These are phyloP conservation scores for Ambrosia trifida DNA, from an alignment of 129 eudicot species.

Conservation along the genomic window DNA sequence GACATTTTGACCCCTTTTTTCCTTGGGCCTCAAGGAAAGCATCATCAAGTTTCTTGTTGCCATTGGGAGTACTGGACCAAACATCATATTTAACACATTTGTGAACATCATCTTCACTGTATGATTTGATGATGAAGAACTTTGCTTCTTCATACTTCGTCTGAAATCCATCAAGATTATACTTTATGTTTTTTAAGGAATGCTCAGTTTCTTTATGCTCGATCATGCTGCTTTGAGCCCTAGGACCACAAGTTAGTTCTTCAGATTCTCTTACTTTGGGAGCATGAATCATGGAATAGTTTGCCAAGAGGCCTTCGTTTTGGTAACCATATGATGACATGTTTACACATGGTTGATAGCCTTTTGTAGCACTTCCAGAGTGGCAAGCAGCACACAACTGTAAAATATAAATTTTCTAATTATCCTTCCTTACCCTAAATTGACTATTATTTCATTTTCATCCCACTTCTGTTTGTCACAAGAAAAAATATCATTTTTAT, in stretches of 20 bases:
- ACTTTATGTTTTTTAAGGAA: conserved; percentile 37
- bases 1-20: conserved; percentile 54
- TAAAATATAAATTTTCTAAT: neutral
- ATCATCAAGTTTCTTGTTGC: conserved; percentile 74
- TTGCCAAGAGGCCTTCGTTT: conserved; percentile 46
- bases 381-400: conserved; percentile 44
- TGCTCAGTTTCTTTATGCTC: conserved; percentile 37
- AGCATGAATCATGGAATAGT: conserved; percentile 38
- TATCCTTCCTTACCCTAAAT: neutral
- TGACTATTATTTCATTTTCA: conserved; percentile 1
- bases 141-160: conserved; percentile 62
- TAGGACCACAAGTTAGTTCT: conserved; percentile 86
- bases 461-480: neutral
- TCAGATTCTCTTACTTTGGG: conserved; percentile 49
- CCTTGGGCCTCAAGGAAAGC: conserved; percentile 61
- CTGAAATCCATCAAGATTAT: conserved; percentile 68
- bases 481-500: neutral
- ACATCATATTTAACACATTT: conserved; percentile 83
- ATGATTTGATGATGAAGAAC: conserved; percentile 81
- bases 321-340: conserved; percentile 47
- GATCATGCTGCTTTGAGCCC: conserved; percentile 42
- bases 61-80: conserved; percentile 94
- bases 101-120: conserved; percentile 91
- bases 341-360: conserved; percentile 42
- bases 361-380: conserved; percentile 35